phyloP scores from a whole-genome alignment of 805 yeast genomes.

The Saccharomyces eubayanus region DNA sequence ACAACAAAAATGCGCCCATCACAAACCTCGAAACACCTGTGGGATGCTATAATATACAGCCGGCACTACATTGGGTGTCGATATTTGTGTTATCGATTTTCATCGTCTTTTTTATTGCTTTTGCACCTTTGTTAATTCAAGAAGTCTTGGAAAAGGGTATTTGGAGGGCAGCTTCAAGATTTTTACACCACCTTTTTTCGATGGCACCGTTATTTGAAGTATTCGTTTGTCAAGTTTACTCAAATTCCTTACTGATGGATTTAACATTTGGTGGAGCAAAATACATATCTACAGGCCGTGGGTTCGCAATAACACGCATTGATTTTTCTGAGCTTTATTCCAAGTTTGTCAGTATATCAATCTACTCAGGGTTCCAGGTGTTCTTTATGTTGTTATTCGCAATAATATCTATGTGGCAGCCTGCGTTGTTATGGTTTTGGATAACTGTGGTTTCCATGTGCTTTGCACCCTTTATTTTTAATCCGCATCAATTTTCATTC shows the following conservation, averaged over 20 bases:
- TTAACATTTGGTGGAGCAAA: constrained; percentile 86
- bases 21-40: constrained; percentile 67
- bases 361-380: constrained; percentile 68
- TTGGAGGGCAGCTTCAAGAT: constrained; percentile 61
- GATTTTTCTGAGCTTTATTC: constrained; percentile 68
- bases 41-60: constrained; percentile 80
- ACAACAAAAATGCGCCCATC: constrained; percentile 56
- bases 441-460: constrained; percentile 56
- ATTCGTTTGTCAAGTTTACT: constrained; percentile 88
- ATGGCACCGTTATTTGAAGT: constrained; percentile 90
- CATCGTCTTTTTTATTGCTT: constrained; percentile 87
- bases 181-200: constrained; percentile 68
- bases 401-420: constrained; percentile 73
- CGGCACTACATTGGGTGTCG: constrained; percentile 85
- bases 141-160: constrained; percentile 82
- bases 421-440: constrained; percentile 68
- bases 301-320: constrained; percentile 78
- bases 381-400: constrained; percentile 67
- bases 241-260: constrained; percentile 66
- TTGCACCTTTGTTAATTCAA: constrained; percentile 79
- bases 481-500: constrained; percentile 70
- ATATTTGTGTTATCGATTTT: constrained; percentile 83
- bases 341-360: constrained; percentile 65
- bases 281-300: constrained; percentile 89
- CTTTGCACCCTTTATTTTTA: constrained; percentile 64